Conservation (phyloP, 2,329 filamentous ascomycete species). For the Diaporthe citriasiana region DNA sequence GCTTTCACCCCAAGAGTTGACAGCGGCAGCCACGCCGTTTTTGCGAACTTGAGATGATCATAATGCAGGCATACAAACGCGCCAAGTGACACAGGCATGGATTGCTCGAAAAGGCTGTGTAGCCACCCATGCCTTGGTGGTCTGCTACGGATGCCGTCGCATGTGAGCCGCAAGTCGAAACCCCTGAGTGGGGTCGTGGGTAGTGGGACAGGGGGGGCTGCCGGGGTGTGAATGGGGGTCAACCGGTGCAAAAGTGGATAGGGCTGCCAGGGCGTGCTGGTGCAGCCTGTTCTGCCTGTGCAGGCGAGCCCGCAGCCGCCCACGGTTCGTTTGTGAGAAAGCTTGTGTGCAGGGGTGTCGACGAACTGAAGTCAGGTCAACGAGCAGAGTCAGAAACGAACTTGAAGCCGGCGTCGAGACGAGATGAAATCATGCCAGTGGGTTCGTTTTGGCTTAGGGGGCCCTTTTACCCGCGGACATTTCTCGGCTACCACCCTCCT, state of each 20-base stretch:
- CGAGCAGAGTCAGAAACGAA: conserved; percentile 32
- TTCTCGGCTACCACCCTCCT: conserved; percentile 27
- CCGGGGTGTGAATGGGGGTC: background rate
- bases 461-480: conserved; percentile 5
- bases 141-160: conserved; percentile 39
- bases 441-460: conserved; percentile 26
- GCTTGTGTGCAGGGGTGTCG: conserved; percentile 18
- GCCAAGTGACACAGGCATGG: conserved; percentile 15
- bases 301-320: conserved; percentile 17
- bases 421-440: conserved; percentile 34
- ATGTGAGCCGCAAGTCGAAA: conserved; percentile 39
- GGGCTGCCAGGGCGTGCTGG: background rate
- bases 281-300: too few species aligned
- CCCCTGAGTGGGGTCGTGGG: conserved; percentile 38
- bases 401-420: conserved; percentile 28
- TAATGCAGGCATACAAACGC: conserved; percentile 1
- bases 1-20: conserved; percentile 3
- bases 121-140: conserved; percentile 24
- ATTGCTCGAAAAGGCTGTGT: conserved; percentile 19
- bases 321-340: conserved; percentile 20
- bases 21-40: conserved; percentile 26
- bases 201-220: conserved; percentile 6
- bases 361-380: background rate
- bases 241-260: conserved; percentile 19
- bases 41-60: conserved; percentile 20